Evolutionary conservation across 2,329 filamentous ascomycete genomes (phyloP), one percentile per base, ranked within the genome.

Genomic region (Talaromyces sp.): DNA sequence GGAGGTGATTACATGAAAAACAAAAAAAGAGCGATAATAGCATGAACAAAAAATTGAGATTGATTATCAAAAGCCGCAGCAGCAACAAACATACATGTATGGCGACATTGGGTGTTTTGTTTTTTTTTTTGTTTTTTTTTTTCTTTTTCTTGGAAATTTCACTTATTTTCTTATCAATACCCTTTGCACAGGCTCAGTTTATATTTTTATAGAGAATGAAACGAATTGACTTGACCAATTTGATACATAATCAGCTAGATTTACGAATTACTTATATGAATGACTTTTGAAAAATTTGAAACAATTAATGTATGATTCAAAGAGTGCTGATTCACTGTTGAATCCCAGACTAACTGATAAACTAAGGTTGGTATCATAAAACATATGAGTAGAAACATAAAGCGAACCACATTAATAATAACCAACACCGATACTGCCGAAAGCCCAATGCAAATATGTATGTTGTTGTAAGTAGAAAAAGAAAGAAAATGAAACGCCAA

Each of bases 161-260:
- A 55, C 43, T n/a, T n/a, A n/a, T n/a, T 38, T n/a, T 38, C 35
- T 11, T 46, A 41, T 55, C 19, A 55, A 55, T 55, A 55, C 53
- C 53, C 53, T 55, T 55, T 35, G 53, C 35, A 55, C 29, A 35
- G 31, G 21, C 17, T 38, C 14, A 24, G 14, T 55, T 27, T 35
- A 27, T 24, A 35, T 38, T 55, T 43, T 19, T 24, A 17, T n/a
- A 41, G 9, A 27, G 17, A 26, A 27, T 52, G 17, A 27, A n/a
- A 52, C 6, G 27, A 52, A 52, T 52, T 52, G 49, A 52, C 14
- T 29, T 52, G 27, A 26, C 19, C 19, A 29, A 54, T 14, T 54
- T 19, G 7, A 26, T n/a, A 53, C n/a, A 53, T 53, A 10, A 27
- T 5, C 5, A 31, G 29, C 29, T 31, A 10, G 29, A 41, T 17